Base-by-base conservation (phyloP, 257 asterid genomes). In the Solanum lycopersicoides region DNA sequence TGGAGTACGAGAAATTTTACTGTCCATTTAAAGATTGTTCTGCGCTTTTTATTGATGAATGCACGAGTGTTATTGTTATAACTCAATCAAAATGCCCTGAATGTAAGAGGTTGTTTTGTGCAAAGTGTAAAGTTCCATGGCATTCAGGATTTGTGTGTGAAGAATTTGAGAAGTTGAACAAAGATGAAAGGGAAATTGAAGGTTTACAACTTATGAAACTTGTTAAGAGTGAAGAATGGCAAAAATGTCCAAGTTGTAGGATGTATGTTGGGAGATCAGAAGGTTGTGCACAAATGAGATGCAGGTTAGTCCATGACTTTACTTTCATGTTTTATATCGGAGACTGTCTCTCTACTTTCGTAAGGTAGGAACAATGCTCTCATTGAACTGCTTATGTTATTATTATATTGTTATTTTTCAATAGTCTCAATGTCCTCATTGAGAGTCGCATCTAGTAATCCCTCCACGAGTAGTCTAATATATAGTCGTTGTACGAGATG, bases 11-110 rank as follows among this genome's bases (percentile, higher is more conserved):
- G 89, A 92, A 82, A 83, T 89, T 92, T 7, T 94, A 94, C 41
- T 95, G 95, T 88, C 98, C 98, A 1, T 93, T 28, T 56, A 92
- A 91, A 86, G 93, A 92, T 56, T 93, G 98, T 86, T 94, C 98
- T 0, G 97, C 94, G 1, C 41, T 93, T 84, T 63, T 95, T 87
- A 88, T 93, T 9, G 88, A 91, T 42, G 96, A 93, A 44, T 79
- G 25, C 8, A 2, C 28, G 65, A 50, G 30, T 30, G 71, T 10
- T 9, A 21, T 92, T 3, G 87, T 10, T 11, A 16, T 92, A 7
- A 28, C 18, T 65, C 83, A 91, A 32, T 88, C 92, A 1, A 94
- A 91, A 28, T 95, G 98, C 89, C 96, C 94, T 2, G 56, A 89
- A 20, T 95, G 98, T 83, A 25, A 90, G 82, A 90, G 95, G 88